Percentiles rank a stretch among this genome's conserved stretches.
Conservation (phyloP, 2,329 filamentous ascomycete genomes). For the Diaporthe sp. region DNA sequence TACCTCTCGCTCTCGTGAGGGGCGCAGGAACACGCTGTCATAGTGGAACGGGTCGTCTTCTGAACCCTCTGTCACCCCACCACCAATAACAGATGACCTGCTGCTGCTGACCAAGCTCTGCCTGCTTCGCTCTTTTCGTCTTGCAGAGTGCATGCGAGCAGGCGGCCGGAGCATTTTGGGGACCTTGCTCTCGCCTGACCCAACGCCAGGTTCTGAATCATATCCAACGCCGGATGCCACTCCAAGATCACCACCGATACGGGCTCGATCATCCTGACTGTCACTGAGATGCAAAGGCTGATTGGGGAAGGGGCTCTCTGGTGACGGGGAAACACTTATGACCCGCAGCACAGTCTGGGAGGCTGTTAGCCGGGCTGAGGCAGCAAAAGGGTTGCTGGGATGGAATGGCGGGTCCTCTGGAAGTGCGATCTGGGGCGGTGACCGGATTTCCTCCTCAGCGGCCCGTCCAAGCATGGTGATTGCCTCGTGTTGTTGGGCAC, state of each 20-base stretch:
- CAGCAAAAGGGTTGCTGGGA: not conserved
- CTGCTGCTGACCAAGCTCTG: conserved; percentile 37
- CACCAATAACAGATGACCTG: conserved; percentile 44
- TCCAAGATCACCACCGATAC: conserved; percentile 1
- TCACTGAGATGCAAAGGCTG: not conserved
- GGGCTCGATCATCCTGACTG: not conserved
- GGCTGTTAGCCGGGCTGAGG: no score
- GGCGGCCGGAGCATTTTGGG: conserved; percentile 10
- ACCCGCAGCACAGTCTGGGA: not conserved
- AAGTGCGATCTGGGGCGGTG: not conserved
- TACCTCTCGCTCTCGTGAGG: conserved; percentile 54
- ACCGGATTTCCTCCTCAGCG: not conserved
- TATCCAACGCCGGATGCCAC: not conserved
- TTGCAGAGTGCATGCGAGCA: conserved; percentile 31
- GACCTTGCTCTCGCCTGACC: conserved; percentile 2
- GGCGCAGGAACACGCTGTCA: conserved; percentile 52
- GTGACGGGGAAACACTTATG: not conserved
- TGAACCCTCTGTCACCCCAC: conserved; percentile 38
- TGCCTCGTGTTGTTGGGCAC: not conserved
- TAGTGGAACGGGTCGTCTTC: conserved; percentile 59
- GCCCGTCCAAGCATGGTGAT: not conserved
- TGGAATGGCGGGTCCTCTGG: conserved; percentile 9
- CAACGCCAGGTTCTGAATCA: not conserved
- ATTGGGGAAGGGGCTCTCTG: not conserved
- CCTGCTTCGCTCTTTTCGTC: conserved; percentile 2